phyloP scores from a whole-genome alignment of 2,329 filamentous ascomycete species.

The Ilyonectria sp. region DNA sequence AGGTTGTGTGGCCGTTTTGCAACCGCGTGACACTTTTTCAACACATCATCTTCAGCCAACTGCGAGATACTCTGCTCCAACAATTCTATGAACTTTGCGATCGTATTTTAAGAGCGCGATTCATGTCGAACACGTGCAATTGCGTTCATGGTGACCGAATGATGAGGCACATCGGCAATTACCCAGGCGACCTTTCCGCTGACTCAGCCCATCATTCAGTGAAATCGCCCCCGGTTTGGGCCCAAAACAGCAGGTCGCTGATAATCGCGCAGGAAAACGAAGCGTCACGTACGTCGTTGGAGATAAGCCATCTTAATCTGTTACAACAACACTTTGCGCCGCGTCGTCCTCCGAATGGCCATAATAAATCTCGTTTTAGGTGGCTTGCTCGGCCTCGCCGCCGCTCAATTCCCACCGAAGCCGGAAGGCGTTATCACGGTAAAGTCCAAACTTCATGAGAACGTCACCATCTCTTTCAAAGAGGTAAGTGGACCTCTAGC shows the following conservation, averaged over 20 bases:
- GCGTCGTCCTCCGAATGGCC: background rate
- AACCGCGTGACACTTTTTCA: no score
- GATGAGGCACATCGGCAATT: no score
- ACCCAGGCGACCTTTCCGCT: background rate
- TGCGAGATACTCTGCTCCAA: no score
- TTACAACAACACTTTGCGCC: background rate
- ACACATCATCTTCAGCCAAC: no score
- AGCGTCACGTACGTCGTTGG: background rate
- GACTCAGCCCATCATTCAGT: background rate
- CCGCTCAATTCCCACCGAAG: conserved; percentile 43
- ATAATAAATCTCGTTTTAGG: background rate
- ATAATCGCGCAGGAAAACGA: background rate
- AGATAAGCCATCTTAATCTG: background rate
- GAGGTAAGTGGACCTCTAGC: conserved; percentile 13
- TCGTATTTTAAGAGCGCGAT: no score
- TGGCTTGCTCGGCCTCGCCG: conserved; percentile 13
- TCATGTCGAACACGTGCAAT: no score
- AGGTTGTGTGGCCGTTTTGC: no score
- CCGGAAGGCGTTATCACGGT: conserved; percentile 35
- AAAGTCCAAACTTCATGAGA: conserved; percentile 35
- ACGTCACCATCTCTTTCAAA: conserved; percentile 41
- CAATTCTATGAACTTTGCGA: no score
- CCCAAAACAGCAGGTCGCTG: conserved; percentile 6
- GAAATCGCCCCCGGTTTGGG: background rate
- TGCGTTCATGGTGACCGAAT: no score